Evolutionary conservation across 257 asterid genomes (phyloP).

Genomic region (Rubia yunnanensis): DNA sequence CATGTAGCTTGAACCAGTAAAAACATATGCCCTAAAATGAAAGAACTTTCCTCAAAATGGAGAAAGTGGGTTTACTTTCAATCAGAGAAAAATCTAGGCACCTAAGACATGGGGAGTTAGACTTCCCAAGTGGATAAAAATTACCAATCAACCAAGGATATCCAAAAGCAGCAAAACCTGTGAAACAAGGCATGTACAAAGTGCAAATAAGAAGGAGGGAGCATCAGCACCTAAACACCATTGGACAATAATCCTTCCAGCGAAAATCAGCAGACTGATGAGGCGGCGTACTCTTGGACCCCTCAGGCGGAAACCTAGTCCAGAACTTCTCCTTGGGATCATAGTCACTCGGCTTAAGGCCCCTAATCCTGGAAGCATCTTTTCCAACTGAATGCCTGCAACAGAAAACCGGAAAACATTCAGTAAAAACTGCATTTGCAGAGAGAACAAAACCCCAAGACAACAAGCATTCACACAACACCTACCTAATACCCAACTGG

Average conservation of each 20-base stretch:
- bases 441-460: not conserved
- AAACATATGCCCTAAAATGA: not conserved
- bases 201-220: not conserved
- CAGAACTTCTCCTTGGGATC: slow-evolving; percentile 88
- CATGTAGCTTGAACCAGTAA: not conserved
- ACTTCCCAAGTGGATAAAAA: not conserved
- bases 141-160: not conserved
- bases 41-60: not conserved
- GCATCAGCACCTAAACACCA: slow-evolving; percentile 58
- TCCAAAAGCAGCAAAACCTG: not conserved
- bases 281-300: slow-evolving; percentile 75
- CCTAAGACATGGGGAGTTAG: not conserved
- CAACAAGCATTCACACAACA: not conserved
- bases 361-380: slow-evolving; percentile 48
- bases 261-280: slow-evolving; percentile 77
- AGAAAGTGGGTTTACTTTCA: not conserved
- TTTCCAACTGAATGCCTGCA: slow-evolving; percentile 73
- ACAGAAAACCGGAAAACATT: slow-evolving; percentile 1
- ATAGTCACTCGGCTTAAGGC: slow-evolving; percentile 64
- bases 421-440: not conserved
- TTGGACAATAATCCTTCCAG: slow-evolving; percentile 92
- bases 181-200: not conserved
- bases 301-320: slow-evolving; percentile 84
- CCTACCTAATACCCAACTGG: slow-evolving; percentile 90
- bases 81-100: not conserved